Percentiles rank a stretch among this genome's conserved stretches.
phyloP scores from a whole-genome alignment of 2,329 filamentous ascomycete species.

The Alternaria rosae region DNA sequence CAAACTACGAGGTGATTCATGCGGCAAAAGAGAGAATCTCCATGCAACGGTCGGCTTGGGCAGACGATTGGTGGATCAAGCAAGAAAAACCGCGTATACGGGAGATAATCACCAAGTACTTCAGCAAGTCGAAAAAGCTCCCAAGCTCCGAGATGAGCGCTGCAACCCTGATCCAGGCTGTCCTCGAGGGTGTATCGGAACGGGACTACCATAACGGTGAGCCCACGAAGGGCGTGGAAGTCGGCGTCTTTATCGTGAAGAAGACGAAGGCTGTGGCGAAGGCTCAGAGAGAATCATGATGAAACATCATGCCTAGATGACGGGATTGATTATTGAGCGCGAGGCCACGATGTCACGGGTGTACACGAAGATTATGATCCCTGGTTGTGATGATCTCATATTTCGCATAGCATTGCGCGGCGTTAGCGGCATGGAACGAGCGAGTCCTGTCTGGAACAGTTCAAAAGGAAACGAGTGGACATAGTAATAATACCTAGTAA shows the following conservation, averaged over 20 bases:
- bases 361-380: constrained; percentile 5
- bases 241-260: constrained; percentile 57
- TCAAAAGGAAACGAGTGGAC: constrained; percentile 11
- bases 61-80: constrained; percentile 68
- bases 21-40: constrained; percentile 60
- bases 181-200: constrained; percentile 65
- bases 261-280: constrained; percentile 26
- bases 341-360: not conserved
- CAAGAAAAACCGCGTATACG: constrained; percentile 68
- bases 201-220: constrained; percentile 55
- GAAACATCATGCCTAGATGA: not conserved
- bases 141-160: constrained; percentile 58
- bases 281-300: constrained; percentile 4
- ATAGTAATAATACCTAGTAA: constrained; percentile 26
- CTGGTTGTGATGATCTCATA: constrained; percentile 7
- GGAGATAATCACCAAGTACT: constrained; percentile 56
- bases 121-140: constrained; percentile 54
- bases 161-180: constrained; percentile 64
- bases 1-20: constrained; percentile 57
- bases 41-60: constrained; percentile 64
- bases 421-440: constrained; percentile 16
- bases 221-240: constrained; percentile 56
- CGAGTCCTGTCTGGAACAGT: constrained; percentile 10
- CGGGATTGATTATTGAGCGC: not conserved
- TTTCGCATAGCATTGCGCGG: constrained; percentile 28